A percentile compares a stretch with the other conserved stretches of the same genome.
Evolutionary conservation across 2,329 filamentous ascomycete species (phyloP).

Genomic region (Ophiostoma piceae): DNA sequence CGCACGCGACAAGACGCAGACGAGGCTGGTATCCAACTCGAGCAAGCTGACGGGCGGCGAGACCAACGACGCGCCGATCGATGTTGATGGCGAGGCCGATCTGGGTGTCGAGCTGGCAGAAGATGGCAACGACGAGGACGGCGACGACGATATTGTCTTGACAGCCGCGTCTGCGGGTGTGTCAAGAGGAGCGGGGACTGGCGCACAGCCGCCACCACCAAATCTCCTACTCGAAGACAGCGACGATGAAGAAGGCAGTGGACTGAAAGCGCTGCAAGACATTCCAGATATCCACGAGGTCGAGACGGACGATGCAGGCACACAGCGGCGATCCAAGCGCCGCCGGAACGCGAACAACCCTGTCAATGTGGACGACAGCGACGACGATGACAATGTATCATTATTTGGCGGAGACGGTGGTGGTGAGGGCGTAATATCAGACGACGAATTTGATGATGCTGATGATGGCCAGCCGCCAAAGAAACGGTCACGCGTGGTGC

Average conservation of each 20-base stretch:
- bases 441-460: slow-evolving; percentile 33
- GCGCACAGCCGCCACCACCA: neutral
- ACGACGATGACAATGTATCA: slow-evolving; percentile 25
- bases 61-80: slow-evolving; percentile 49
- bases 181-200: slow-evolving; percentile 30
- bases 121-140: slow-evolving; percentile 39
- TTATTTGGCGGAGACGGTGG: slow-evolving; percentile 26
- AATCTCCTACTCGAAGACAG: slow-evolving; percentile 47
- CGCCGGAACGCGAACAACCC: slow-evolving; percentile 31
- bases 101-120: slow-evolving; percentile 13
- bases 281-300: slow-evolving; percentile 24
- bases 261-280: slow-evolving; percentile 10
- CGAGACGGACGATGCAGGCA: neutral
- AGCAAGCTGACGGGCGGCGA: slow-evolving; percentile 54
- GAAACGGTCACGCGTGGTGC: slow-evolving; percentile 35
- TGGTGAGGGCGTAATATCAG: slow-evolving; percentile 19
- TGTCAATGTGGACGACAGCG: slow-evolving; percentile 35
- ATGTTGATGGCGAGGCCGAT: slow-evolving; percentile 40
- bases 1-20: slow-evolving; percentile 55
- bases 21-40: slow-evolving; percentile 56
- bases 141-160: slow-evolving; percentile 46
- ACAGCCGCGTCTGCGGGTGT: slow-evolving; percentile 9
- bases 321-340: slow-evolving; percentile 33
- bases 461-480: slow-evolving; percentile 38
- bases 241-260: slow-evolving; percentile 19